Conservation (phyloP, 1,284 basidiomycete species). For the Heliocybe sulcata region DNA sequence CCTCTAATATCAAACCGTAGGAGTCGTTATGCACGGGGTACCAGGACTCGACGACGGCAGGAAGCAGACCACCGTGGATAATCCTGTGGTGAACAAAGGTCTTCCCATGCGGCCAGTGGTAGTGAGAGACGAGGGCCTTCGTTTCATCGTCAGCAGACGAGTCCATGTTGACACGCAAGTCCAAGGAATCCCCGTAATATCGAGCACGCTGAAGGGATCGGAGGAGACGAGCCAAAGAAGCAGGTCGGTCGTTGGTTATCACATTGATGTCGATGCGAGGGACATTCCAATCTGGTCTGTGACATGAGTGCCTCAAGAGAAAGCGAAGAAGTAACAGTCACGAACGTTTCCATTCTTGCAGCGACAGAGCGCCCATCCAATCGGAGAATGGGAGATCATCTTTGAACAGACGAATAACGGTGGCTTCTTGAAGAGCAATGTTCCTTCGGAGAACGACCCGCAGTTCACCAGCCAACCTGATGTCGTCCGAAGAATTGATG, state of each 20-base stretch:
- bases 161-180: slow-evolving; percentile 66
- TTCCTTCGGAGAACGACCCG: slow-evolving; percentile 11
- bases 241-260: slow-evolving; percentile 70
- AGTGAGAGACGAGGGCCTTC: slow-evolving; percentile 36
- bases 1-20: slow-evolving; percentile 75
- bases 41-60: slow-evolving; percentile 82
- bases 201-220: slow-evolving; percentile 48
- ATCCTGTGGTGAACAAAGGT: slow-evolving; percentile 63
- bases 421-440: slow-evolving; percentile 14
- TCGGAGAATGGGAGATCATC: slow-evolving; percentile 45
- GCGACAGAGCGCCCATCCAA: slow-evolving; percentile 58
- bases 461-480: slow-evolving; percentile 10
- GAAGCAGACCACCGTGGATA: slow-evolving; percentile 67
- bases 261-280: slow-evolving; percentile 64
- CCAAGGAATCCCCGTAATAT: slow-evolving; percentile 62
- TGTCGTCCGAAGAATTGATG: slow-evolving; percentile 21
- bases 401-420: slow-evolving; percentile 42
- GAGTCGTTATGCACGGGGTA: slow-evolving; percentile 67
- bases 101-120: slow-evolving; percentile 54
- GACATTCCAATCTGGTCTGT: slow-evolving; percentile 57
- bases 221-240: slow-evolving; percentile 63
- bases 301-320: slow-evolving; percentile 4
- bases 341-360: slow-evolving; percentile 50
- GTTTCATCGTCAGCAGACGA: slow-evolving; percentile 64
- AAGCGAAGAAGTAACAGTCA: slow-evolving; percentile 4